Conservation (phyloP, 306 rosid genomes). For the Acmispon strigosus region DNA sequence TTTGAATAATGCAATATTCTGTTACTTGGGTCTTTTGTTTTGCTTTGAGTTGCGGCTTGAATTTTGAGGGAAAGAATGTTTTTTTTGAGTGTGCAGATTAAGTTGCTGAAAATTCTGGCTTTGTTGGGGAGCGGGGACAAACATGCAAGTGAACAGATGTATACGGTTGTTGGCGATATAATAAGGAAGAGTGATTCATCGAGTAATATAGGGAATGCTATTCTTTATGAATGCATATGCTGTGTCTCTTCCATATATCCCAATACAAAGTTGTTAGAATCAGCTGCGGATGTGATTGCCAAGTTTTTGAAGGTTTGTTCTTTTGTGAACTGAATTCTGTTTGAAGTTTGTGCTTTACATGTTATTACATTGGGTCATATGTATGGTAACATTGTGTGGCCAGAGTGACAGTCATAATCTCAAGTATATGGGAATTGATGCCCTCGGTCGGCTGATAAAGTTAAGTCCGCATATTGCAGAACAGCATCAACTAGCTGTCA, state of each 20-base stretch:
- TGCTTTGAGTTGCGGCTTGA: neutral
- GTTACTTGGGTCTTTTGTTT: neutral
- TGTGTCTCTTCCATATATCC: constrained; percentile 77
- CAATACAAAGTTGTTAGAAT: constrained; percentile 70
- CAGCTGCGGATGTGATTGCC: constrained; percentile 80
- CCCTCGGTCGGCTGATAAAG: constrained; percentile 87
- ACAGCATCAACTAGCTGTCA: constrained; percentile 94
- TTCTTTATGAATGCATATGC: constrained; percentile 77
- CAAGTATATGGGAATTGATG: constrained; percentile 97
- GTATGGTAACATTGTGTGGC: constrained; percentile 3
- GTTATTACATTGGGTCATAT: neutral
- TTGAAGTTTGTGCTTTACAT: neutral
- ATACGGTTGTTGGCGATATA: constrained; percentile 74
- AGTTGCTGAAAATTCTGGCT: constrained; percentile 79
- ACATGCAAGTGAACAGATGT: constrained; percentile 85
- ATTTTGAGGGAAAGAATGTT: neutral
- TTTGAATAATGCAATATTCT: too few relatives aligned
- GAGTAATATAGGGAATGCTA: constrained; percentile 89
- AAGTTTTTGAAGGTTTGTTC: constrained; percentile 79
- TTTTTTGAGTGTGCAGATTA: constrained; percentile 52
- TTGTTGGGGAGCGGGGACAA: constrained; percentile 82
- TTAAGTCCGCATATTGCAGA: constrained; percentile 85
- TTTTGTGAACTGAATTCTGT: neutral
- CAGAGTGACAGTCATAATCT: constrained; percentile 98
- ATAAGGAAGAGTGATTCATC: constrained; percentile 70